Evolutionary conservation across 106 monocot genomes (phyloP).

Genomic region (Dioscorea zingiberensis): DNA sequence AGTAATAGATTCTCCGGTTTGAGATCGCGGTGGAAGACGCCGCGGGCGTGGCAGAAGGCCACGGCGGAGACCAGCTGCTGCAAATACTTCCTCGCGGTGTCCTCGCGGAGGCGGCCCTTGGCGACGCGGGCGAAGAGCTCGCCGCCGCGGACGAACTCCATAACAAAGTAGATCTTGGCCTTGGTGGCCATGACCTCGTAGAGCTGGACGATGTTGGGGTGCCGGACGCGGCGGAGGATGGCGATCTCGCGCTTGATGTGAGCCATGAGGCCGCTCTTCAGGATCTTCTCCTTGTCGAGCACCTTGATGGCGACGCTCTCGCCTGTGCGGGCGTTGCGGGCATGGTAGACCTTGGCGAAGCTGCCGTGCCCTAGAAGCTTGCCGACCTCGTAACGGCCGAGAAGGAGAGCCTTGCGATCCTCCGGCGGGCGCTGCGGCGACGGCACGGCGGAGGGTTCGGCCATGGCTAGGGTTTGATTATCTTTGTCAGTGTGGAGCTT

Average conservation of each 20-base stretch:
- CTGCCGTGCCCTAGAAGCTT: conserved; percentile 24
- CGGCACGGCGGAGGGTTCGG: too few relatives aligned
- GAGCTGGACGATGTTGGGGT: conserved; percentile 29
- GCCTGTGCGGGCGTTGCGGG: conserved; percentile 10
- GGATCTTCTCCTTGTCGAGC: conserved; percentile 32
- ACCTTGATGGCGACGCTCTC: conserved; percentile 38
- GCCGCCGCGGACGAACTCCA: conserved; percentile 38
- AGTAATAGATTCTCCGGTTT: conserved; percentile 83
- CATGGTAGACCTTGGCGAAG: conserved; percentile 39
- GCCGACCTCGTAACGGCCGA: conserved; percentile 35
- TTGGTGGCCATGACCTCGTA: conserved; percentile 31
- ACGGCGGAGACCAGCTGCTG: conserved; percentile 76
- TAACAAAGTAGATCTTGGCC: conserved; percentile 36
- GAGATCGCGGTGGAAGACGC: conserved; percentile 80
- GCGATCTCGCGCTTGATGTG: conserved; percentile 38
- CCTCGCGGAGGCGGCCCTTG: conserved; percentile 34
- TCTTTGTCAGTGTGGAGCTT: too few relatives aligned
- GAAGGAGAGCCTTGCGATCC: conserved; percentile 10
- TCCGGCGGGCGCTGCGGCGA: neutral
- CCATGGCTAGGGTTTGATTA: too few relatives aligned
- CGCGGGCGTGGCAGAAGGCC: conserved; percentile 73
- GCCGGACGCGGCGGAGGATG: conserved; percentile 28
- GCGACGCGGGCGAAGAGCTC: conserved; percentile 29
- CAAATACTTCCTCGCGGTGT: conserved; percentile 42
- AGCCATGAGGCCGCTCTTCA: conserved; percentile 15